phyloP scores from a whole-genome alignment of 2,329 filamentous ascomycete genomes.

The Hypoxylon sp. region DNA sequence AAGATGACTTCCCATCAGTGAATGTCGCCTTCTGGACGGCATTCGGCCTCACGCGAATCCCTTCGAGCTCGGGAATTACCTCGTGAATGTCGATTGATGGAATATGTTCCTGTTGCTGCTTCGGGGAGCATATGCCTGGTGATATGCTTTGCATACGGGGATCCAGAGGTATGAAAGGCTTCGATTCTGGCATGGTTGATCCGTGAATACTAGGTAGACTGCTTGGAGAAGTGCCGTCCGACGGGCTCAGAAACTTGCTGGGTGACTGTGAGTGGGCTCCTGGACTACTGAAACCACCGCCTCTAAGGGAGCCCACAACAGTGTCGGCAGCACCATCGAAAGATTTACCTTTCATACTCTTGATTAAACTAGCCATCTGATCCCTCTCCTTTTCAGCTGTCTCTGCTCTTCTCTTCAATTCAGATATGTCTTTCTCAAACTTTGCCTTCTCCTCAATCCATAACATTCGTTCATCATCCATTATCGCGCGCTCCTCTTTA shows the following conservation, averaged over 20 bases:
- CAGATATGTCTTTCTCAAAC: slow-evolving; percentile 60
- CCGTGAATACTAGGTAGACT: slow-evolving; percentile 47
- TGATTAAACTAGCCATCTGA: slow-evolving; percentile 35
- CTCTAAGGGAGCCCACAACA: slow-evolving; percentile 31
- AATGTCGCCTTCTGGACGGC: slow-evolving; percentile 69
- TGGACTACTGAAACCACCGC: slow-evolving; percentile 42
- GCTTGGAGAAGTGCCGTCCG: slow-evolving; percentile 45
- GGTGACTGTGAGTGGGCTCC: slow-evolving; percentile 35
- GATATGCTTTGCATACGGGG: slow-evolving; percentile 62
- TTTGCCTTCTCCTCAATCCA: slow-evolving; percentile 64
- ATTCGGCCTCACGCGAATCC: slow-evolving; percentile 69
- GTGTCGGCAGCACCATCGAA: slow-evolving; percentile 40
- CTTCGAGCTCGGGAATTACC: slow-evolving; percentile 72
- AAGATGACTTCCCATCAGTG: slow-evolving; percentile 54
- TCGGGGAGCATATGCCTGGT: slow-evolving; percentile 45
- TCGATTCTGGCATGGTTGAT: slow-evolving; percentile 56
- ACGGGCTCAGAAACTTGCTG: slow-evolving; percentile 40
- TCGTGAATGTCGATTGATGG: slow-evolving; percentile 71
- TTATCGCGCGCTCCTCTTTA: slow-evolving; percentile 67
- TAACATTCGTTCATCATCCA: slow-evolving; percentile 65
- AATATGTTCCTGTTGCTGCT: slow-evolving; percentile 55
- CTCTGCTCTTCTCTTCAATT: slow-evolving; percentile 58
- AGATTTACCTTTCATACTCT: slow-evolving; percentile 5
- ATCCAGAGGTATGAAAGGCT: slow-evolving; percentile 60
- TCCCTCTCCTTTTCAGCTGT: slow-evolving; percentile 42